Percentiles rank a stretch among this genome's conserved stretches.
phyloP scores from a whole-genome alignment of 1,284 basidiomycete species.

The Tylopilus orsonianus region DNA sequence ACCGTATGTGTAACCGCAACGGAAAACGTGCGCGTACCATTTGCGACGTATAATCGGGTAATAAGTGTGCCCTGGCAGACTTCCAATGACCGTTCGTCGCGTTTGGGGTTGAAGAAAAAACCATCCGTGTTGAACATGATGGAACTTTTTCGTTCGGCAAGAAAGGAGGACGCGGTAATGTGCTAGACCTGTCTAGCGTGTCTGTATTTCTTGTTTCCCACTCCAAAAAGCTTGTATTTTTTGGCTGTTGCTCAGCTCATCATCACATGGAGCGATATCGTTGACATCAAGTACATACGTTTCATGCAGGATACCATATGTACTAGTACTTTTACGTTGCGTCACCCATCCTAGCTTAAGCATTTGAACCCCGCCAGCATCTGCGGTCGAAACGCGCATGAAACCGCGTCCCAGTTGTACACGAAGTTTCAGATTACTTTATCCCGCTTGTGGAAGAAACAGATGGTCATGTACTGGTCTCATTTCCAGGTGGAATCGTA shows the following conservation, averaged over 20 bases:
- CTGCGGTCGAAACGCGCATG: too few species aligned
- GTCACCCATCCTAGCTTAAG: background rate
- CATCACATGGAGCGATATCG: slow-evolving; percentile 9
- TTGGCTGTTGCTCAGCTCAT: background rate
- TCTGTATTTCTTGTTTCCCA: background rate
- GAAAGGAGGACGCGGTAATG: slow-evolving; percentile 18
- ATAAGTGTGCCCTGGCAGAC: slow-evolving; percentile 10
- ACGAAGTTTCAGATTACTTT: too few species aligned
- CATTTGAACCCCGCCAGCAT: too few species aligned
- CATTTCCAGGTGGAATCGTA: too few species aligned
- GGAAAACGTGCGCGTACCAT: background rate
- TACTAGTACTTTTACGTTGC: background rate
- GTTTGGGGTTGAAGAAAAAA: slow-evolving; percentile 20
- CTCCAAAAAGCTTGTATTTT: background rate
- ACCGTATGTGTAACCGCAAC: background rate
- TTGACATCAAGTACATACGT: background rate
- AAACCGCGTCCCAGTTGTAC: too few species aligned
- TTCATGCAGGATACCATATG: background rate
- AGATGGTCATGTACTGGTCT: too few species aligned
- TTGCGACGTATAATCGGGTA: background rate
- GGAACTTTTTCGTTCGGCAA: slow-evolving; percentile 25
- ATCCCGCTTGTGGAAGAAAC: too few species aligned
- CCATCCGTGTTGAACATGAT: slow-evolving; percentile 30
- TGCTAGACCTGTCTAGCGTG: background rate
- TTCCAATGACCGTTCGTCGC: slow-evolving; percentile 7